Base-by-base conservation (phyloP, 768 basidiomycete genomes). In the Dentipellis fragilis region DNA sequence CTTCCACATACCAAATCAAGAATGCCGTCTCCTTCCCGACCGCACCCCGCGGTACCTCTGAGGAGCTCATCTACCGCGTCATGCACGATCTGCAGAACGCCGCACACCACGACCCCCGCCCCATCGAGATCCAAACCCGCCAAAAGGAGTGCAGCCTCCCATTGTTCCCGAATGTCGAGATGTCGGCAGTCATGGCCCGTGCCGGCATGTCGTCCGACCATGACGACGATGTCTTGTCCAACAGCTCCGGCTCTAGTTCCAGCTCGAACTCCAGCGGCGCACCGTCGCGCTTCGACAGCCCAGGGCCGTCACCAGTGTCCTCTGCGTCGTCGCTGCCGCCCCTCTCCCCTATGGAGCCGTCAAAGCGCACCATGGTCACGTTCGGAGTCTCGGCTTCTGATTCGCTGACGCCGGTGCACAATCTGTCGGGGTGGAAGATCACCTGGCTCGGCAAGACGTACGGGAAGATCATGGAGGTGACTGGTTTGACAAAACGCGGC, bases 41-140 rank as follows among this genome's bases (percentile, higher is more conserved):
- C 23, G 75, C 80, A 0, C 78, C 79, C 0, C 74, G 75, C 55
- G 80, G 80, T n/a, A 79, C 77, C 0, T 80, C 79, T 2, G 80
- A 83, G 56, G 65, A 66, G 11, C 71, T 81, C 56, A 79, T 83
- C 50, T 72, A 73, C 60, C 70, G 70, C 4, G 74, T 75, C 1
- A 70, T 83, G 48, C 70, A 66, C 46, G 72, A 75, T 57, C 61
- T 78, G 4, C 42, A 45, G 14, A 19, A 45, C 42, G 11, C 42
- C 42, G 42, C n/a, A 16, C 42, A 45, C 42, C 8, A 7, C 10
- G 42, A 45, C 42, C 9, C 64, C 74, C 37, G 64, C 65, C 22
- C 22, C 1, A 12, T 16, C 17, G 21, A 49, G 19, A 22, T 49
- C n/a, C 48, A 49, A 7, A 22, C 11, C 17, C 19, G 22, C 19